Conservation (phyloP, 768 basidiomycete species). For the Dioszegia crocea region DNA sequence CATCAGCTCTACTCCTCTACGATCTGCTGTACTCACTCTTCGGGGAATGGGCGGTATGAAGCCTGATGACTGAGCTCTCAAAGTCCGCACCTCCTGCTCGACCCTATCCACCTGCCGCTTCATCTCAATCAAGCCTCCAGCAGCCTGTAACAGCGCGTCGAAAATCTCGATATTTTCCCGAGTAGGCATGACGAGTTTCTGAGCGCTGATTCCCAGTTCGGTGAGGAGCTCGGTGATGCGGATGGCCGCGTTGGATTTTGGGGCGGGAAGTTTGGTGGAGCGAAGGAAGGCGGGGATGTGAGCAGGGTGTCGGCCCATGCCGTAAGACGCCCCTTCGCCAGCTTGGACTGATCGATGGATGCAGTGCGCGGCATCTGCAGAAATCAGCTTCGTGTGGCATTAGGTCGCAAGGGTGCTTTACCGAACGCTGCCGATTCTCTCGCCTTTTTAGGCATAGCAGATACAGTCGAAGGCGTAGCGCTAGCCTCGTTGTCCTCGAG, state of each 20-base stretch:
- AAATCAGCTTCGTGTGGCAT: neutral
- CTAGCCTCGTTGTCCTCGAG: conserved; percentile 30
- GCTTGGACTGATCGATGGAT: conserved; percentile 34
- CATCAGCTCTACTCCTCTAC: neutral
- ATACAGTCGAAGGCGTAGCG: neutral
- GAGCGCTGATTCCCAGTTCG: conserved; percentile 69
- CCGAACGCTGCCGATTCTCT: conserved; percentile 37
- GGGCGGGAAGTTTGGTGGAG: conserved; percentile 74
- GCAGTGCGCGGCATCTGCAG: conserved; percentile 30
- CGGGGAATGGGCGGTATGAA: conserved; percentile 18
- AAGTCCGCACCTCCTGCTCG: conserved; percentile 74
- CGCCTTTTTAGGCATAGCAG: conserved; percentile 16
- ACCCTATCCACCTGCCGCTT: conserved; percentile 82
- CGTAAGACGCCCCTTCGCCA: conserved; percentile 33
- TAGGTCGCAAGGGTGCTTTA: conserved; percentile 6
- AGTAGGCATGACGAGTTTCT: conserved; percentile 90
- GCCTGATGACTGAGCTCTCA: conserved; percentile 55
- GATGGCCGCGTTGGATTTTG: conserved; percentile 65
- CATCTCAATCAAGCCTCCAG: conserved; percentile 69
- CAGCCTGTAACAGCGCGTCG: conserved; percentile 69
- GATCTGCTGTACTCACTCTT: neutral
- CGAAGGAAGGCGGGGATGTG: conserved; percentile 69
- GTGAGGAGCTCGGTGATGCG: conserved; percentile 71
- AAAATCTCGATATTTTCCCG: conserved; percentile 69
- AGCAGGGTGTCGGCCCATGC: conserved; percentile 35